phyloP scores from a whole-genome alignment of 2,329 filamentous ascomycete species.

The Aspergillus pseudonomiae region DNA sequence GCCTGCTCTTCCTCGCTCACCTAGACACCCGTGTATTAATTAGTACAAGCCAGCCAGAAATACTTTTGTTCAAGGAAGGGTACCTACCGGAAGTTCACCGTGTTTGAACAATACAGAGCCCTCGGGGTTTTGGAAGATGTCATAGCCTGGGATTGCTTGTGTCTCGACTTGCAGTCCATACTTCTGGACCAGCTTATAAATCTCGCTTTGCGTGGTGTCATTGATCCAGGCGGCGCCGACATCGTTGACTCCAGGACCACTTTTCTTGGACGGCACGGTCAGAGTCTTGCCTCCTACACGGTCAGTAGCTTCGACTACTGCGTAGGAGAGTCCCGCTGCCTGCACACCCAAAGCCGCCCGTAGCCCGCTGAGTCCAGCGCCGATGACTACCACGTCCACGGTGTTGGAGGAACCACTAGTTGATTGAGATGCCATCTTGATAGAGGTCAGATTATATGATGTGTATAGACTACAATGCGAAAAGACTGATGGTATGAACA shows the following conservation, averaged over 20 bases:
- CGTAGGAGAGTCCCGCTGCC: conserved; percentile 34
- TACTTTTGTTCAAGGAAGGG: neutral
- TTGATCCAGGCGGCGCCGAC: conserved; percentile 44
- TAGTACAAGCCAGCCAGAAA: neutral
- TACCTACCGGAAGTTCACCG: conserved; percentile 10
- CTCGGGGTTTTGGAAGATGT: conserved; percentile 28
- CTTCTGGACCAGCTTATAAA: conserved; percentile 19
- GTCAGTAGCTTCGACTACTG: conserved; percentile 45
- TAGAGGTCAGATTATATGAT: neutral
- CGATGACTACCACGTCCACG: conserved; percentile 38
- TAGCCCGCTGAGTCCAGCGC: conserved; percentile 44
- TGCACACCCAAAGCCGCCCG: conserved; percentile 37
- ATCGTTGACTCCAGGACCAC: conserved; percentile 25
- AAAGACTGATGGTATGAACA: no score
- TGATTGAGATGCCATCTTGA: neutral
- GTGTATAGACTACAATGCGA: neutral
- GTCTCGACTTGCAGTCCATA: conserved; percentile 22
- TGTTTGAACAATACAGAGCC: conserved; percentile 11
- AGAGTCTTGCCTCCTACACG: conserved; percentile 47
- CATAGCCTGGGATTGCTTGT: conserved; percentile 34
- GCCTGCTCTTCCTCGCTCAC: neutral
- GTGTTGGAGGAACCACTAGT: neutral
- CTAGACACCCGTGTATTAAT: no score
- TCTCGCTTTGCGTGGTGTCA: conserved; percentile 26
- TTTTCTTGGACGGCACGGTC: conserved; percentile 22